Evolutionary conservation across 1,139 yeast genomes (phyloP).

Genomic region (Debaryomyces fabryi): DNA sequence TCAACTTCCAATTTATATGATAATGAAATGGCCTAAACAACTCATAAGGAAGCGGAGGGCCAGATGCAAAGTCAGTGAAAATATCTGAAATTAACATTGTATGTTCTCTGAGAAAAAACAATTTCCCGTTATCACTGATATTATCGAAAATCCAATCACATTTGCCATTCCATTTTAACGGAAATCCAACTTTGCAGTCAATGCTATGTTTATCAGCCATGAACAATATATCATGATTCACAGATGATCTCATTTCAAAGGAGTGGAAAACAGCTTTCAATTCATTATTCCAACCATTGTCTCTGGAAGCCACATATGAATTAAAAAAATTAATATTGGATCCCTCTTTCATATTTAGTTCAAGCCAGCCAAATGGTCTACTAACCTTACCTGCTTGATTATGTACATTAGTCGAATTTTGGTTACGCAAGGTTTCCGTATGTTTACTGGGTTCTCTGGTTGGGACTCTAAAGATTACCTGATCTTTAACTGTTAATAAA

Average conservation of each 20-base stretch:
- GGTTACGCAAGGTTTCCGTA: constrained; percentile 30
- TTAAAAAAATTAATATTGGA: constrained; percentile 52
- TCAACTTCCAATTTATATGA: constrained; percentile 58
- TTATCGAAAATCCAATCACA: constrained; percentile 68
- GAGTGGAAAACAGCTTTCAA: constrained; percentile 51
- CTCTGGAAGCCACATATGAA: constrained; percentile 54
- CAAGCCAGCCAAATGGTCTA: constrained; percentile 91
- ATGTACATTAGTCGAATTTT: constrained; percentile 13
- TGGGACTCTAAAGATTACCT: constrained; percentile 74
- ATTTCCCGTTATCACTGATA: constrained; percentile 52
- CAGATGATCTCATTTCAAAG: constrained; percentile 78
- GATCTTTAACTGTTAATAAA: constrained; percentile 60
- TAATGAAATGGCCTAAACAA: constrained; percentile 73
- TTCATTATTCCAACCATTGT: constrained; percentile 61
- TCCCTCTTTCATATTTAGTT: constrained; percentile 59
- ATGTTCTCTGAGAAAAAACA: constrained; percentile 84
- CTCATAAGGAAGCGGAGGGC: constrained; percentile 74
- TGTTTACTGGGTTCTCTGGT: constrained; percentile 85
- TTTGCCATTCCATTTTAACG: constrained; percentile 80
- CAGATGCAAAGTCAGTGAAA: constrained; percentile 74
- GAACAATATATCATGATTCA: constrained; percentile 81
- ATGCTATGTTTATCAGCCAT: constrained; percentile 62
- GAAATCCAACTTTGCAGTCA: constrained; percentile 63
- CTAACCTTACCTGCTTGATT: constrained; percentile 10
- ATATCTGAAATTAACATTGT: constrained; percentile 73